phyloP scores from a whole-genome alignment of 345 rosid species.

The Citrus sinensis region DVS_A1.0 CM039161.1:22766001-22766500 shows the following conservation, averaged over 20 bases:
- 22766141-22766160: slow-evolving; percentile 17
- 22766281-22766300: neutral
- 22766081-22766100: no score
- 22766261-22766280: neutral
- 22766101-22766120: neutral
- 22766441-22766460: neutral
- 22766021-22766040: neutral
- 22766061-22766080: neutral
- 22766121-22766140: slow-evolving; percentile 24
- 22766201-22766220: slow-evolving; percentile 2
- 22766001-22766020: neutral
- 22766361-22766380: neutral
- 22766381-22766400: neutral
- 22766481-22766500: neutral
- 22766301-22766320: slow-evolving; percentile 20
- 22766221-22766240: neutral
- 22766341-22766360: neutral
- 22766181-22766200: slow-evolving; percentile 11
- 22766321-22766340: neutral
- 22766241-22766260: no score
- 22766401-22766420: slow-evolving; percentile 33
- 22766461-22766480: no score
- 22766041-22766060: neutral
- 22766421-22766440: slow-evolving; percentile 14
- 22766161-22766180: slow-evolving; percentile 23